These are phyloP conservation scores for Leishmania arabica DNA, from an alignment of 208 protist genomes.

Conservation along the genomic window DNA sequence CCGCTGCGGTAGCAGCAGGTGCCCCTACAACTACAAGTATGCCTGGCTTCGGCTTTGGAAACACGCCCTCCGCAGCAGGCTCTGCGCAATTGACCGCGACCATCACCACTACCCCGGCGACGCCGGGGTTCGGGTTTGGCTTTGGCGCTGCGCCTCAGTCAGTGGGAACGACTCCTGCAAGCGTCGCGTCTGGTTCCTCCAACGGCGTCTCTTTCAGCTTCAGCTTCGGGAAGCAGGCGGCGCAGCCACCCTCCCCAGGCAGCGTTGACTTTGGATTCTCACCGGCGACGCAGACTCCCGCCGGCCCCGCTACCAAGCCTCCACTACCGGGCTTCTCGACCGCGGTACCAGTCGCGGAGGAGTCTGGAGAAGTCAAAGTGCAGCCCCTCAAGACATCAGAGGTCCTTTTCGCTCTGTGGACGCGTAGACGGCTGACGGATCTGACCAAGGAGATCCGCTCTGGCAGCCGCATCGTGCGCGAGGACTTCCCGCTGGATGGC, in stretches of 20 bases:
- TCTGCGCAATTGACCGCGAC: conserved; percentile 9
- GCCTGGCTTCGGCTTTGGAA: background rate
- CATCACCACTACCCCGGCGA: conserved; percentile 10
- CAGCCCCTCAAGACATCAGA: conserved; percentile 64
- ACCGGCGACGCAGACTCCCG: background rate
- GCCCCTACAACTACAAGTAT: conserved; percentile 2
- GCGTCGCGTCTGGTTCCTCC: conserved; percentile 6
- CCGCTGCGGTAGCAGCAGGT: background rate
- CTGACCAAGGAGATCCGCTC: conserved; percentile 74
- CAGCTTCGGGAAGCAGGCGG: conserved; percentile 12
- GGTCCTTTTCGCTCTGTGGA: conserved; percentile 82
- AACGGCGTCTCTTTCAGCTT: conserved; percentile 30
- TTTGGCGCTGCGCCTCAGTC: conserved; percentile 18
- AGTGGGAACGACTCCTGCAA: background rate
- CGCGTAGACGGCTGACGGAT: conserved; percentile 53
- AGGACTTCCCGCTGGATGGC: conserved; percentile 53
- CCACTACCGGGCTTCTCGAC: conserved; percentile 36
- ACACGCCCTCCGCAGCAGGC: conserved; percentile 8
- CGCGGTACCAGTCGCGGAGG: conserved; percentile 10
- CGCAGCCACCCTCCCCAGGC: background rate
- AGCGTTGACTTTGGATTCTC: conserved; percentile 38
- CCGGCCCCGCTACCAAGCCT: conserved; percentile 8
- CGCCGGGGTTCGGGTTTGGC: conserved; percentile 39
- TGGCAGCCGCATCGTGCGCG: conserved; percentile 80
- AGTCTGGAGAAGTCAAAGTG: conserved; percentile 26